phyloP scores from a whole-genome alignment of 768 basidiomycete genomes.

The Lactarius hatsudake region DNA sequence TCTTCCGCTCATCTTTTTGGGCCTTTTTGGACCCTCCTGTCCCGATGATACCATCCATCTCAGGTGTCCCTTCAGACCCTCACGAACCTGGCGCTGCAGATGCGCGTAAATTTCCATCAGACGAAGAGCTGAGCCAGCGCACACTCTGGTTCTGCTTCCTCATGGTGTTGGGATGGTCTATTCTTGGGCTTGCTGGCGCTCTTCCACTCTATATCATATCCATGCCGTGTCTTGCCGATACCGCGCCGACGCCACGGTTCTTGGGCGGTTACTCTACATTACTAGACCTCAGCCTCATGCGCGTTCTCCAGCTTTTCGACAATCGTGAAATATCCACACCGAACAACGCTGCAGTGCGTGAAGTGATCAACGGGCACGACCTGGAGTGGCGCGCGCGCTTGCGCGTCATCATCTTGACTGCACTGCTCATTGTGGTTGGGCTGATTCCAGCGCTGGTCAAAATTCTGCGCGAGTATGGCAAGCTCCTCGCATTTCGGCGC shows the following conservation, averaged over 20 bases:
- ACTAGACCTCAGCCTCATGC: conserved; percentile 73
- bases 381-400: conserved; percentile 47
- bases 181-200: conserved; percentile 66
- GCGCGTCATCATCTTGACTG: conserved; percentile 67
- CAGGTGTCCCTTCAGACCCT: conserved; percentile 54
- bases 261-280: conserved; percentile 64
- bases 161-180: conserved; percentile 61
- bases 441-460: conserved; percentile 63
- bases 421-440: conserved; percentile 58
- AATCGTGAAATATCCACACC: conserved; percentile 36
- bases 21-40: conserved; percentile 71
- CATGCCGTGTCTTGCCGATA: conserved; percentile 63
- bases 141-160: conserved; percentile 63
- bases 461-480: conserved; percentile 62
- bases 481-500: conserved; percentile 50
- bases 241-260: conserved; percentile 43
- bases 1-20: conserved; percentile 55
- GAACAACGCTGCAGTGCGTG: conserved; percentile 38
- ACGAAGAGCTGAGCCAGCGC: conserved; percentile 72
- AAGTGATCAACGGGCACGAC: conserved; percentile 36
- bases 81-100: conserved; percentile 50
- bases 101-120: conserved; percentile 64
- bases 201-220: conserved; percentile 71
- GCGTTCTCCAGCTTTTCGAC: conserved; percentile 64
- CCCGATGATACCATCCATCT: conserved; percentile 59